Evolutionary conservation across 1,139 yeast species (phyloP).

Genomic region (Hanseniaspora uvarum): DNA sequence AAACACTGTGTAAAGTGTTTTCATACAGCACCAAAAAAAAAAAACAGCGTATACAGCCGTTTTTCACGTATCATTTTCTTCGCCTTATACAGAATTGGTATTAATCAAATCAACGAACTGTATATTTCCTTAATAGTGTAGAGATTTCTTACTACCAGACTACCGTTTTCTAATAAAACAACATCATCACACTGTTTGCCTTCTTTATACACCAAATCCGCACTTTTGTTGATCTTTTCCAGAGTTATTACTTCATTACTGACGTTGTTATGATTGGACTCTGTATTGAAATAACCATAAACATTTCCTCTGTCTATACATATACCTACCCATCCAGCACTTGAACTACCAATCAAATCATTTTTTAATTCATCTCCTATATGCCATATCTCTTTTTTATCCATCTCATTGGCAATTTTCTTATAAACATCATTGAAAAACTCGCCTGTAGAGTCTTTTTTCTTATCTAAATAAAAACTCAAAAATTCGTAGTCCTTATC

Average conservation of each 20-base stretch:
- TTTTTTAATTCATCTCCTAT: slow-evolving; percentile 51
- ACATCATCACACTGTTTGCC: slow-evolving; percentile 5
- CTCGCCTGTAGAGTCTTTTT: slow-evolving; percentile 40
- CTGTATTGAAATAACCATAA: slow-evolving; percentile 23
- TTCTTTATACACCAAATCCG: background rate
- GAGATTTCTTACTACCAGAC: slow-evolving; percentile 11
- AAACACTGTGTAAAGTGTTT: too few relatives aligned
- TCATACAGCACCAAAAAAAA: background rate
- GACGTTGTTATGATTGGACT: background rate
- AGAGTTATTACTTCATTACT: background rate
- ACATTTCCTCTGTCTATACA: slow-evolving; percentile 39
- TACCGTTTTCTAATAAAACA: slow-evolving; percentile 1
- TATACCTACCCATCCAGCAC: slow-evolving; percentile 55
- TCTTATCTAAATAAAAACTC: slow-evolving; percentile 45
- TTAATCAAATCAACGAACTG: background rate
- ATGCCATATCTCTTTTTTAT: slow-evolving; percentile 42
- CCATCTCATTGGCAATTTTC: slow-evolving; percentile 24
- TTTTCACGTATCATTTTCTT: too few relatives aligned
- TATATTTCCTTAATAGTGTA: slow-evolving; percentile 1
- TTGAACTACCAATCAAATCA: slow-evolving; percentile 44
- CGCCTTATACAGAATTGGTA: background rate
- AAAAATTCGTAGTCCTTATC: slow-evolving; percentile 33
- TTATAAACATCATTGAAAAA: slow-evolving; percentile 39
- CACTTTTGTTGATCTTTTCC: slow-evolving; percentile 13
- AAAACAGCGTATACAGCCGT: too few relatives aligned